Base-by-base conservation (phyloP, 345 rosid genomes). In the Physaria fendleri region DNA sequence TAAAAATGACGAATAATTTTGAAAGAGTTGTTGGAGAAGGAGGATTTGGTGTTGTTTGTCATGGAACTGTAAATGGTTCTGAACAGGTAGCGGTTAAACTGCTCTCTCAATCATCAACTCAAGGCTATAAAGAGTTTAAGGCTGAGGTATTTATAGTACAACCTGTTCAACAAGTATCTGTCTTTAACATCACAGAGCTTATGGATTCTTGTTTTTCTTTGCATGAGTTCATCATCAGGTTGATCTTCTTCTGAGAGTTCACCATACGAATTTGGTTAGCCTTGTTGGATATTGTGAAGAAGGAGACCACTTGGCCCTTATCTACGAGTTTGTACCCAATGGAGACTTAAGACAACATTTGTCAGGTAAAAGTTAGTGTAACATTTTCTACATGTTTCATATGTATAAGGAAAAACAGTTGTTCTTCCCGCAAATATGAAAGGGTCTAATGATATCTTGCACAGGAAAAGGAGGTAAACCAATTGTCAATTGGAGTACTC, bases 51-150 rank as follows among this genome's bases (percentile, higher is more conserved):
- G 70, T 59, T 55, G 84, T 82, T 10, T 79, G 60, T 23, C 70
- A 72, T 0, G 84, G 82, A 8, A 42, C 45, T 9, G 48, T 79
- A 12, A 68, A 71, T 57, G 72, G 67, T 15, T 59, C 65, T 20
- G 56, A 52, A 49, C 67, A 77, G 55, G 85, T 82, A 11, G 88
- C 85, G 5, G 84, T 82, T 9, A 79, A 82, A 20, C 20, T 82
- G 73, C 44, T 77, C 0, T 79, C 82, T 39, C 48, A 42, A 11
- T 65, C 73, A 22, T 72, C 85, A 41, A 34, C 15, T 20, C 79
- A 77, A 62, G 84, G 84, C 5, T 64, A 53, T 3, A 68, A 68
- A 50, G 62, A 79, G 53, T 82, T 82, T 47, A 74, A 63, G 11
- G 68, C 82, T 6, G 87, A 77, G 82, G 87, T 82, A 22, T 6